Evolutionary conservation across 2,329 filamentous ascomycete species (phyloP).

Genomic region (Penicillium sumatraense): DNA sequence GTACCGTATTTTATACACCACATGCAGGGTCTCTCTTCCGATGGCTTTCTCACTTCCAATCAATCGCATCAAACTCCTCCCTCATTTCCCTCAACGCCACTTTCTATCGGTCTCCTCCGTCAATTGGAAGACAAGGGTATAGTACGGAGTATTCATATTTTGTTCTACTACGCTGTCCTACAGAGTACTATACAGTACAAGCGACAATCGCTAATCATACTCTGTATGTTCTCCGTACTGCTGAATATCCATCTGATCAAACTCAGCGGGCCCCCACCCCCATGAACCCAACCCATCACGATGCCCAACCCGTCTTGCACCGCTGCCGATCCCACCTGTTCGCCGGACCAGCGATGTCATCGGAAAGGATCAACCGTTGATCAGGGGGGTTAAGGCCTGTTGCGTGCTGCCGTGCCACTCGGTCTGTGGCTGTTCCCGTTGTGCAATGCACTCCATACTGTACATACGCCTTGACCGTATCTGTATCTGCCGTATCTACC

Average conservation of each 20-base stretch:
- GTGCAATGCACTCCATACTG: not conserved
- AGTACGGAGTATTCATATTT: too few species aligned
- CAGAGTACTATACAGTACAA: not conserved
- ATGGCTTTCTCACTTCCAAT: not conserved
- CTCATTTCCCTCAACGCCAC: not conserved
- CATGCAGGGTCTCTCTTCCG: not conserved
- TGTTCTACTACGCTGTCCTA: too few species aligned
- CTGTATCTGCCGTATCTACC: too few species aligned
- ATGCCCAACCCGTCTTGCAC: not conserved
- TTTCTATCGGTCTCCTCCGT: not conserved
- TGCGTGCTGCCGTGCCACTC: constrained; percentile 5
- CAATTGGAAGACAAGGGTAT: too few species aligned
- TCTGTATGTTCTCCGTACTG: not conserved
- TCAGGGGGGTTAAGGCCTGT: constrained; percentile 18
- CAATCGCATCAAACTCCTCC: not conserved
- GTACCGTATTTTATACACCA: not conserved
- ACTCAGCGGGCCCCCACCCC: constrained; percentile 15
- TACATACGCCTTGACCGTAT: not conserved
- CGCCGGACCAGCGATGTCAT: constrained; percentile 5
- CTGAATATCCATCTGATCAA: not conserved
- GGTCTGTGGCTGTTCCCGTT: not conserved
- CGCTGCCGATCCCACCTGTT: constrained; percentile 24
- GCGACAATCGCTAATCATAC: too few species aligned
- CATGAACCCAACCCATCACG: constrained; percentile 11
- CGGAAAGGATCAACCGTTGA: constrained; percentile 22